Evolutionary conservation across 2,329 filamentous ascomycete genomes (phyloP), one percentile per base, ranked within the genome.

Genomic region (Diaporthe sp.): DNA sequence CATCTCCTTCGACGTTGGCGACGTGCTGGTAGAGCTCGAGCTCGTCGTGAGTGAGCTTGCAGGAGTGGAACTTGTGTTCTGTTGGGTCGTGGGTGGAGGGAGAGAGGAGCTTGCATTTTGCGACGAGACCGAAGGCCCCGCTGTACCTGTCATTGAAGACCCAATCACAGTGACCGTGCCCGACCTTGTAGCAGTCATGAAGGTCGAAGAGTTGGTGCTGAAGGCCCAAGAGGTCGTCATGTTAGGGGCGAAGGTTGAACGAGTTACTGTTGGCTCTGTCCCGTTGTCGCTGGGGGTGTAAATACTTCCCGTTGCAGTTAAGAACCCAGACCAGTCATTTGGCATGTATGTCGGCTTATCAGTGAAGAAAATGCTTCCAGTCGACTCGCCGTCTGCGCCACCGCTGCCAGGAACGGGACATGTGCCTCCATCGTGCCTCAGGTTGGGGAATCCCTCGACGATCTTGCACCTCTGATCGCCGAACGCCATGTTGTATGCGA

Each of bases 401-500:
- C 72, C 72, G 42, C 46, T 55, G 19, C 46, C 44, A 68, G 72
- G 46, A 10, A 58, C 6, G 31, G 73, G 73, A 37, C 65, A 71
- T 7, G 73, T 61, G 3, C 9, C 31, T n/a, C 37, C 73, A n/a
- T 71, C 65, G 15, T 57, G 73, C 53, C 55, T 70, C 34, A 71
- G 42, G 49, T 71, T 71, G 12, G 73, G 73, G 46, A 74, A 74
- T 2, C 73, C 73, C 4, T 61, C 55, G 4, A 72, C 73, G 2
- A 22, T 51, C 57, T 72, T 71, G 44, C 73, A 74, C 65, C 65
- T 74, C 57, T 74, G 73, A 15, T 49, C n/a, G 7, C 73, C 73
- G 34, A 37, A 71, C 2, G 73, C 73, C 73, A 74, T 74, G 49
- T 74, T 74, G 57, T 74, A 74, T 42, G 58, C 58, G 7, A 74